Evolutionary conservation across 257 asterid species (phyloP).

Genomic region (Verbascum thapsus): DNA sequence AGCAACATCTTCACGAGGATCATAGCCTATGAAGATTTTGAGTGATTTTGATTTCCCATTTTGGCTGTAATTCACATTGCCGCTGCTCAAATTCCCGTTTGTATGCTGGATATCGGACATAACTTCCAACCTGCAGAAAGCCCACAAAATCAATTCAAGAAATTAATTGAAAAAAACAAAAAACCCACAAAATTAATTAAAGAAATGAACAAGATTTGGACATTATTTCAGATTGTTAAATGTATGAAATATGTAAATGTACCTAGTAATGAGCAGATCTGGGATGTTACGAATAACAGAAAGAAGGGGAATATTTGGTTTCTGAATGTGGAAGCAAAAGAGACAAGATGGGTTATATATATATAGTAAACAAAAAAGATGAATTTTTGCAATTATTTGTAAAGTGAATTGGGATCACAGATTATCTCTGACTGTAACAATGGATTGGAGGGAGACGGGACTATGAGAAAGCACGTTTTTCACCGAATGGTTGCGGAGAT

Average conservation of each 20-base stretch:
- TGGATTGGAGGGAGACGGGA: constrained; percentile 26
- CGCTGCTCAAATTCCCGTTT: constrained; percentile 28
- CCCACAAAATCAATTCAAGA: constrained; percentile 13
- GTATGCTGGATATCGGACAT: constrained; percentile 31
- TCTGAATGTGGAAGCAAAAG: constrained; percentile 1
- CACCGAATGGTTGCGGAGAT: constrained; percentile 30
- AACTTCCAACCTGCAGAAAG: constrained; percentile 23
- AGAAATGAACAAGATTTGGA: constrained; percentile 4
- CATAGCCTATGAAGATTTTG: constrained; percentile 83
- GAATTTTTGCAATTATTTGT: too few species aligned
- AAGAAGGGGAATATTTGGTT: constrained; percentile 2
- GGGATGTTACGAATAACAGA: background rate
- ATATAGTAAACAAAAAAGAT: too few species aligned
- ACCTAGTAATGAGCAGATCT: constrained; percentile 31
- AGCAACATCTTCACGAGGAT: constrained; percentile 74
- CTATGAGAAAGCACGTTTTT: constrained; percentile 19
- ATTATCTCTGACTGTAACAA: background rate
- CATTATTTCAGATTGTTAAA: background rate
- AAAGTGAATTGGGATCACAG: constrained; percentile 9
- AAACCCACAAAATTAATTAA: constrained; percentile 16
- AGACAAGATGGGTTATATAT: constrained; percentile 5
- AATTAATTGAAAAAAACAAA: background rate
- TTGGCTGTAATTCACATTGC: background rate
- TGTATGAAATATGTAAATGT: constrained; percentile 12
- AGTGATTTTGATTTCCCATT: constrained; percentile 36